phyloP scores from a whole-genome alignment of 257 asterid genomes.

The Cruciata laevipes region DNA sequence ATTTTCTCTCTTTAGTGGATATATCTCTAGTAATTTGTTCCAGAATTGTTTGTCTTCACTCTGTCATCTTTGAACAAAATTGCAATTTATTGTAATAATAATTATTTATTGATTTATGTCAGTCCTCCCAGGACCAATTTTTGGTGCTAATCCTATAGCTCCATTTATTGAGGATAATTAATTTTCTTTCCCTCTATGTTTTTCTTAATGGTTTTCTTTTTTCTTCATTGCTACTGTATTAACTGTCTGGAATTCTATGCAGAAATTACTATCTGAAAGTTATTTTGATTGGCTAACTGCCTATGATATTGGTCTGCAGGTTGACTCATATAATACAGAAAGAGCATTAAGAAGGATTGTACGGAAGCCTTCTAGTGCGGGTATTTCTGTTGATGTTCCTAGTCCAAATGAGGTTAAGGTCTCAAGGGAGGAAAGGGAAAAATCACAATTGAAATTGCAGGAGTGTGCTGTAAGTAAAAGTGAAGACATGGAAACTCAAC shows the following conservation, averaged over 20 bases:
- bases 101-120: neutral
- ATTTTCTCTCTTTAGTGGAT: neutral
- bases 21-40: neutral
- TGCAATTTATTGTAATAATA: neutral
- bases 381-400: constrained; percentile 30
- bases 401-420: constrained; percentile 21
- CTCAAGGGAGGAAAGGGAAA: constrained; percentile 32
- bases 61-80: neutral
- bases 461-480: constrained; percentile 25
- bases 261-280: neutral
- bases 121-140: too few relatives aligned
- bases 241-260: too few relatives aligned
- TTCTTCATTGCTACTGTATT: neutral
- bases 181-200: neutral
- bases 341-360: constrained; percentile 73
- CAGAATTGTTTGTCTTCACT: neutral
- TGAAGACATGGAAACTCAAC: constrained; percentile 49
- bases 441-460: constrained; percentile 26
- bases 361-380: constrained; percentile 47
- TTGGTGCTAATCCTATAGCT: too few relatives aligned
- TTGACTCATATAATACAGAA: constrained; percentile 53
- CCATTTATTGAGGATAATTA: too few relatives aligned
- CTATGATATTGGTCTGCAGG: constrained; percentile 36
- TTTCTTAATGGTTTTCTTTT: neutral
- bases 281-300: neutral